Evolutionary conservation across 805 yeast species (phyloP), one percentile per base, ranked within the genome.

Genomic region (Zygosaccharomyces pseudorouxii): DNA sequence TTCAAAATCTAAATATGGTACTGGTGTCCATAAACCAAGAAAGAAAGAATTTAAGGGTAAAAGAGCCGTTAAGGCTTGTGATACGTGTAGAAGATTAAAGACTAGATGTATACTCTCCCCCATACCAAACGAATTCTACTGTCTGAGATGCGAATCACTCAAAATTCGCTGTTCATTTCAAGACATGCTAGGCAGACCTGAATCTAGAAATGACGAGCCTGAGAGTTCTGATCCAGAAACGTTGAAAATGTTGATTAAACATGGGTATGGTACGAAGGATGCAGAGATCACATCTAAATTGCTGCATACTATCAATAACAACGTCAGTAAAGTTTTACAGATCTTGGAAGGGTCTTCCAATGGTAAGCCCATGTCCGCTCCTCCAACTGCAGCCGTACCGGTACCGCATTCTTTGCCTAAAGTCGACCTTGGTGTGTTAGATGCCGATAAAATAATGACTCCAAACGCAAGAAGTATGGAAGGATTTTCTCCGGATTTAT

Each of bases 61-160:
- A 22, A 41, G 85, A 37, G 78, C 82, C 0, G 55, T 75, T 1
- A 70, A 68, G 42, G 86, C 86, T 0, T 80, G 86, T 60, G 74
- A 73, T 5, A 58, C 70, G 6, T 80, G 86, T 57, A 70, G 84
- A 38, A 72, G 70, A 43, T 80, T 76, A 51, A 80, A 80, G 67
- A 77, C 88, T 0, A 66, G 85, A 49, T 84, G 89, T 55, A 76
- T 81, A 58, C 76, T 82, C 44, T 72, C 80, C 1, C 63, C 65
- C 6, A 55, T 60, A 10, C 71, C 77, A 1, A 71, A 67, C 22
- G 69, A 73, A 14, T 62, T 68, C 7, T 70, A 79, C 2, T 83
- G 89, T 65, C 64, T 82, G 18, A 65, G 88, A 19, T 84, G 89
- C 58, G 65, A 71, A 1, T 78, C 82, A 4, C 64, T 81, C 33